Conservation (phyloP, 179 eudicot genomes). For the Vitellaria paradoxa region DNA sequence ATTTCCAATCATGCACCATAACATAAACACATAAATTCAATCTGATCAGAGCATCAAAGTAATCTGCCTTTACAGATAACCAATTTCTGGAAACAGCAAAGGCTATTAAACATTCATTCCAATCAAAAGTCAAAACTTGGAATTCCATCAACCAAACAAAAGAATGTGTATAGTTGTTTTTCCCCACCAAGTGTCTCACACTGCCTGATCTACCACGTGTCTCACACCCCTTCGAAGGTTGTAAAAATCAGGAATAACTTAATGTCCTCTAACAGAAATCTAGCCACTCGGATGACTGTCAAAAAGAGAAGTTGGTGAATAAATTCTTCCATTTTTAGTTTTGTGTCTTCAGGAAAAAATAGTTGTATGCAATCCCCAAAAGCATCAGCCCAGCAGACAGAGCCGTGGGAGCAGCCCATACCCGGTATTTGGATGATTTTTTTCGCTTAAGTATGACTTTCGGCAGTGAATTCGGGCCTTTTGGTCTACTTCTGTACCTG, state of each 20-base stretch:
- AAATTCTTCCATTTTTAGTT: neutral
- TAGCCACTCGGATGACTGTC: neutral
- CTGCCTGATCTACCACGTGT: constrained; percentile 11
- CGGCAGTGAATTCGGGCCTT: constrained; percentile 52
- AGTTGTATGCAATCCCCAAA: constrained; percentile 40
- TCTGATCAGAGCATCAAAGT: neutral
- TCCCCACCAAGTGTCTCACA: constrained; percentile 6
- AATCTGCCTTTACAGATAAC: neutral
- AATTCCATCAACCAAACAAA: constrained; percentile 10
- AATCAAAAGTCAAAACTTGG: constrained; percentile 7
- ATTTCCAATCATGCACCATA: neutral
- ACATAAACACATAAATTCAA: neutral
- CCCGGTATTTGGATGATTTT: constrained; percentile 65
- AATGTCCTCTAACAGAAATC: constrained; percentile 4
- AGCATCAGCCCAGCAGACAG: constrained; percentile 34
- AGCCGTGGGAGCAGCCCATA: constrained; percentile 62
- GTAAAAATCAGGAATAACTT: neutral
- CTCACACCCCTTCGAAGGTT: neutral
- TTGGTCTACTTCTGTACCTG: constrained; percentile 42
- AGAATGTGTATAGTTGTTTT: neutral
- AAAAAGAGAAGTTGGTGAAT: constrained; percentile 9
- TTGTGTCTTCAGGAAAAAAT: constrained; percentile 20
- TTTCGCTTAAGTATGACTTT: constrained; percentile 73
- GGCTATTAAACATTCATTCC: neutral
- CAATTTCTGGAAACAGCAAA: constrained; percentile 8